Percentiles rank a stretch among this genome's conserved stretches.
These are phyloP conservation scores for Penicillium sp. DNA, from an alignment of 2,329 filamentous ascomycete species.

Conservation along the genomic window DNA sequence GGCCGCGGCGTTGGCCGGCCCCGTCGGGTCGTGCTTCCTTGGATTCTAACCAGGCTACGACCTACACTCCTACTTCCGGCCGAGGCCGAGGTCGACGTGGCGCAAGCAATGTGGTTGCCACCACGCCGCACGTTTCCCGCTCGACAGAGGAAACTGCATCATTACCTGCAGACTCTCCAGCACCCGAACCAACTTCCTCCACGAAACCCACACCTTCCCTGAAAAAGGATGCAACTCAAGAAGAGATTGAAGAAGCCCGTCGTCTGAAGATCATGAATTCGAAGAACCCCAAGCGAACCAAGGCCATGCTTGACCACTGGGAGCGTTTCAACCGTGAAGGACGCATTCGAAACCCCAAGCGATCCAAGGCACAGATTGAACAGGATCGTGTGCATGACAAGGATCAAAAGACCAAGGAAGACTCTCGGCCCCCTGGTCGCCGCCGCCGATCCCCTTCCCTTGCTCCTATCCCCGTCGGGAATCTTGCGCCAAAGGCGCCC, in stretches of 20 bases:
- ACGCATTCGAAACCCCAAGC: slow-evolving; percentile 42
- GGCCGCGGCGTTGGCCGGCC: slow-evolving; percentile 26
- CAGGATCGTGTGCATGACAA: slow-evolving; percentile 34
- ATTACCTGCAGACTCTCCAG: slow-evolving; percentile 13
- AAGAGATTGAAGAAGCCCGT: slow-evolving; percentile 31
- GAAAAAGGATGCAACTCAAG: slow-evolving; percentile 18
- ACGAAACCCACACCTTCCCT: slow-evolving; percentile 9
- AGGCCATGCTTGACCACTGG: slow-evolving; percentile 45
- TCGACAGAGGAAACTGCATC: slow-evolving; percentile 8
- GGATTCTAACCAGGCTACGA: slow-evolving; percentile 17
- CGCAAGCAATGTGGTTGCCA: slow-evolving; percentile 12
- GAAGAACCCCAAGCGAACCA: slow-evolving; percentile 43
- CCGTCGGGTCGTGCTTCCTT: slow-evolving; percentile 19
- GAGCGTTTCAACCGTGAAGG: slow-evolving; percentile 42
- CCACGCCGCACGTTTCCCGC: slow-evolving; percentile 14
- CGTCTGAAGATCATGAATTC: slow-evolving; percentile 40
- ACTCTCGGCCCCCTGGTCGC: slow-evolving; percentile 23
- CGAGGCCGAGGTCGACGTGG: slow-evolving; percentile 23
- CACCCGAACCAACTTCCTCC: slow-evolving; percentile 11
- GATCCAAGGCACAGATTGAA: slow-evolving; percentile 43
- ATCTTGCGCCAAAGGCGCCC: slow-evolving; percentile 21
- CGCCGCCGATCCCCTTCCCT: slow-evolving; percentile 25
- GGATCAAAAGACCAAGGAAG: slow-evolving; percentile 23
- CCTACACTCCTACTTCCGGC: slow-evolving; percentile 14
- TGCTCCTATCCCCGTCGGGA: slow-evolving; percentile 16